These are phyloP conservation scores for Brassica juncea DNA, from an alignment of 345 rosid species.

Conservation along the genomic window DNA sequence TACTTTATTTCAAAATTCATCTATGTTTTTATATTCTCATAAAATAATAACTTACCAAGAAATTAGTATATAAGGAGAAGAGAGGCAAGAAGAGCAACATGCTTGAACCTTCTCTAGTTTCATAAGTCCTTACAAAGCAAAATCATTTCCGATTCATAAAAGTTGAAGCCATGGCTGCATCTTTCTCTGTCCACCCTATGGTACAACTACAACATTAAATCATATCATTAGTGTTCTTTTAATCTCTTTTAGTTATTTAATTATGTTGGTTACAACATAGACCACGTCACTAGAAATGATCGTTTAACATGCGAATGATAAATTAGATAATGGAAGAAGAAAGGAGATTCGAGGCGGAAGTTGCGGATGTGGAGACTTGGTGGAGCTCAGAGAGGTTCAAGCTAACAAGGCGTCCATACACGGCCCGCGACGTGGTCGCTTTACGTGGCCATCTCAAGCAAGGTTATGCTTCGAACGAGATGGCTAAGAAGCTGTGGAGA, in stretches of 20 bases:
- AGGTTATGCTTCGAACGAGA: conserved; percentile 77
- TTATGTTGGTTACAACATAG: not conserved
- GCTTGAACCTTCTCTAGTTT: conserved; percentile 41
- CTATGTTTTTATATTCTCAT: not conserved
- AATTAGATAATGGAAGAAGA: conserved; percentile 86
- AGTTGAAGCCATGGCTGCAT: conserved; percentile 82
- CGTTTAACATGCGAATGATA: not conserved
- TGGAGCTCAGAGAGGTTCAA: conserved; percentile 97
- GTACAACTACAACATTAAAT: conserved; percentile 42
- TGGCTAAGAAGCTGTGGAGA: conserved; percentile 89
- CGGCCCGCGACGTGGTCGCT: conserved; percentile 85
- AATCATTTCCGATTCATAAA: conserved; percentile 5
- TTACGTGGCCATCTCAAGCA: conserved; percentile 80
- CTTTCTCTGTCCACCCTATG: conserved; percentile 89
- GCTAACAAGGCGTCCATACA: conserved; percentile 76
- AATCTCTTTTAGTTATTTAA: not conserved
- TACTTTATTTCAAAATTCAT: not conserved
- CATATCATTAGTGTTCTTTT: not conserved
- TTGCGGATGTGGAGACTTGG: conserved; percentile 94
- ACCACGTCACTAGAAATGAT: not conserved
- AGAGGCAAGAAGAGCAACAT: conserved; percentile 24
- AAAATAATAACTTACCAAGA: conserved; percentile 13
- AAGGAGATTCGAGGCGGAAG: conserved; percentile 83
- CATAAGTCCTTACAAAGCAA: conserved; percentile 22
- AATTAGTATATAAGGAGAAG: conserved; percentile 39